Evolutionary conservation across 1,284 basidiomycete genomes (phyloP).

Genomic region (Polyporus tsugae): DNA sequence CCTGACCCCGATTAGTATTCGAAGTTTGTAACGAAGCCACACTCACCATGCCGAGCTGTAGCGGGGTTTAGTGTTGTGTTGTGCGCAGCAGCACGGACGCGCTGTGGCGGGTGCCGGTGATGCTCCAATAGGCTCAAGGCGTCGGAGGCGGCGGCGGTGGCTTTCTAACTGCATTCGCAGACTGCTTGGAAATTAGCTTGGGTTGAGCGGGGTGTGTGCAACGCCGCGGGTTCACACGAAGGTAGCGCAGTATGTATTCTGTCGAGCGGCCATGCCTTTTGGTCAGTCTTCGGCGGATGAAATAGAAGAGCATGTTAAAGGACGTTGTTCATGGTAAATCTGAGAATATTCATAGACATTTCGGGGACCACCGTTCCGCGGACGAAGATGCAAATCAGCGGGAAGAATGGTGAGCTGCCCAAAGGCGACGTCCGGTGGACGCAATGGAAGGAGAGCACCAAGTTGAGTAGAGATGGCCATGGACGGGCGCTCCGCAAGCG

Average conservation of each 20-base stretch:
- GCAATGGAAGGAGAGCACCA: slow-evolving; percentile 9
- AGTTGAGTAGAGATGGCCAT: background rate
- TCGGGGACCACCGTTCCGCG: background rate
- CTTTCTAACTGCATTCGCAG: background rate
- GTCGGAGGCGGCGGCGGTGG: background rate
- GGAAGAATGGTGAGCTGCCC: background rate
- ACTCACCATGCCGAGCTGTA: background rate
- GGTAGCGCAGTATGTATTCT: background rate
- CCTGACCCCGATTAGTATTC: background rate
- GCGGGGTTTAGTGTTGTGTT: background rate
- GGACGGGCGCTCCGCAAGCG: slow-evolving; percentile 27
- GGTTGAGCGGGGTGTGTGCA: background rate
- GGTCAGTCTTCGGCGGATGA: background rate
- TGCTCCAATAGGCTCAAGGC: background rate
- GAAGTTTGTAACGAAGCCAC: background rate
- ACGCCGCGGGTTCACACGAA: slow-evolving; percentile 1
- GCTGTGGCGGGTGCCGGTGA: background rate
- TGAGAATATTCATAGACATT: background rate
- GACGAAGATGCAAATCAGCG: background rate
- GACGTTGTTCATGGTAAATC: slow-evolving; percentile 2
- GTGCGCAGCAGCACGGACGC: background rate
- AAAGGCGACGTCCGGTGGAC: background rate
- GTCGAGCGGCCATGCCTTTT: background rate
- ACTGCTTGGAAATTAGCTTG: slow-evolving; percentile 7
- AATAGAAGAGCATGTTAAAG: background rate